Evolutionary conservation across 176 grass and related monocot species (phyloP).

Genomic region (Themeda triandra): DNA sequence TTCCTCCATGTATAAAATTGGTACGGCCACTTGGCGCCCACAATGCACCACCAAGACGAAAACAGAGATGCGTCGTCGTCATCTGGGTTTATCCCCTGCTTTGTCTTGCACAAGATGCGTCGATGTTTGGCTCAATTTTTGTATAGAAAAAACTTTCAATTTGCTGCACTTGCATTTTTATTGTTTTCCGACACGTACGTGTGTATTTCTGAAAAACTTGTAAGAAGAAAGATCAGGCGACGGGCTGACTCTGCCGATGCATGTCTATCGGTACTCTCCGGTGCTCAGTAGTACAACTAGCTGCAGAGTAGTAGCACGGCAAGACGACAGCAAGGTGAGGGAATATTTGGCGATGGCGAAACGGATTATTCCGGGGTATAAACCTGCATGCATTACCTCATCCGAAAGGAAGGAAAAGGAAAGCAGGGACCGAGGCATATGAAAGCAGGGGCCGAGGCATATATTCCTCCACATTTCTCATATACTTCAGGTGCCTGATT

Average conservation of each 20-base stretch:
- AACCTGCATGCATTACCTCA: background rate
- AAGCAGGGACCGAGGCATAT: too few relatives aligned
- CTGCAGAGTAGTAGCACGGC: background rate
- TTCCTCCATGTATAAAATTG: background rate
- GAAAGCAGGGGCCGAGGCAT: background rate
- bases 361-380: slow-evolving; percentile 30
- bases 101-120: too few relatives aligned
- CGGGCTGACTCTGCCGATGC: background rate
- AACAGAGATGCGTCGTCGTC: too few relatives aligned
- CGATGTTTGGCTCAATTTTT: too few relatives aligned
- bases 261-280: background rate
- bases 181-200: background rate
- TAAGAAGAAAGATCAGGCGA: background rate
- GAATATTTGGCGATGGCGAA: background rate
- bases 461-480: slow-evolving; percentile 11
- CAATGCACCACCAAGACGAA: background rate
- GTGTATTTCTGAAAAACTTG: background rate
- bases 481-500: too few relatives aligned
- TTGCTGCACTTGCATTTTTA: background rate
- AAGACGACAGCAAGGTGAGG: background rate
- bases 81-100: too few relatives aligned
- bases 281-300: background rate
- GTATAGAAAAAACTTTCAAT: background rate
- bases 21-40: background rate
- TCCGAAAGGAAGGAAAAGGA: background rate